A percentile compares a stretch with the other conserved stretches of the same genome.
Evolutionary conservation across 306 rosid species (phyloP).

Genomic region (Vachellia pachyceras): DNA sequence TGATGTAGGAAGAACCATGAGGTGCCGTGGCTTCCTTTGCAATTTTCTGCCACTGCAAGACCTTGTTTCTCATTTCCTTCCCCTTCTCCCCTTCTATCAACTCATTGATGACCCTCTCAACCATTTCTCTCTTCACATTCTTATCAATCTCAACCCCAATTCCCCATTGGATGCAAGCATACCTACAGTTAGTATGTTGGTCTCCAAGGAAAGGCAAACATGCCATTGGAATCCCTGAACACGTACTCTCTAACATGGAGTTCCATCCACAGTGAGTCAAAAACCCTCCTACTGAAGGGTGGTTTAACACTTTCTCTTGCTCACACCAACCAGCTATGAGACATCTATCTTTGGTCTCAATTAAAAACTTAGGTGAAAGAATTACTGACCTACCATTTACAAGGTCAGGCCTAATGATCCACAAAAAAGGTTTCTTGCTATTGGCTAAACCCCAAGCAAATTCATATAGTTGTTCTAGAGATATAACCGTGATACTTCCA

Average conservation of each 20-base stretch:
- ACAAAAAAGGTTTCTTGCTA: not conserved
- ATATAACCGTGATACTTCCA: not conserved
- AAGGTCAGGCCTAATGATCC: constrained; percentile 11
- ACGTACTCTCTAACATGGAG: not conserved
- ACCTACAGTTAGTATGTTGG: not conserved
- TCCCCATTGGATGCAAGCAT: constrained; percentile 33
- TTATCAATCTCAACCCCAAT: constrained; percentile 35
- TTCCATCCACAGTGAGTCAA: constrained; percentile 17
- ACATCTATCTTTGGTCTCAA: constrained; percentile 26
- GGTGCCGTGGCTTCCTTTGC: not conserved
- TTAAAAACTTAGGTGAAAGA: constrained; percentile 10
- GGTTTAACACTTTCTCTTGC: constrained; percentile 26
- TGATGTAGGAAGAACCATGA: not conserved
- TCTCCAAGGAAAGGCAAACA: constrained; percentile 41
- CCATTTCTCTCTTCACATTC: constrained; percentile 4
- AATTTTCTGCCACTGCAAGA: not conserved
- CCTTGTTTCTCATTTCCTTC: not conserved
- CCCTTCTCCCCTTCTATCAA: constrained; percentile 36
- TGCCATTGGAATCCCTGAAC: constrained; percentile 31
- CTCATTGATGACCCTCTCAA: constrained; percentile 21
- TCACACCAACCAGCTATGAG: constrained; percentile 36
- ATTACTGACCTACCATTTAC: not conserved
- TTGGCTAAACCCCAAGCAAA: constrained; percentile 9
- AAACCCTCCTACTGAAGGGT: constrained; percentile 6
- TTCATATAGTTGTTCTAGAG: not conserved